These are phyloP conservation scores for Aspergillus sp. DNA, from an alignment of 2,329 filamentous ascomycete genomes.

Conservation along the genomic window DNA sequence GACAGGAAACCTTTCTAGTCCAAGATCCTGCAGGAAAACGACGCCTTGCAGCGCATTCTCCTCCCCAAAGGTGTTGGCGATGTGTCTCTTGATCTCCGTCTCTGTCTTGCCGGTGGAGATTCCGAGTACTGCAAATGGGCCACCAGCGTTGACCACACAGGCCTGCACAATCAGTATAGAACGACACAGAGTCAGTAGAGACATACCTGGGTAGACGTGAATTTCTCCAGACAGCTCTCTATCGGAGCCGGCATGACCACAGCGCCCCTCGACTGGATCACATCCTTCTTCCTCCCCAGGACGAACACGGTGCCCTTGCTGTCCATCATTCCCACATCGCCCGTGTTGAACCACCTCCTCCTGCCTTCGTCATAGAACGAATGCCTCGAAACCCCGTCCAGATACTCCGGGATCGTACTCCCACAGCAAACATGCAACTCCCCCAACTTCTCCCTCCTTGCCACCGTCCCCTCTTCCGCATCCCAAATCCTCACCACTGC, in stretches of 20 bases:
- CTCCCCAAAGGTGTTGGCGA: background rate
- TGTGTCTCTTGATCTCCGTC: background rate
- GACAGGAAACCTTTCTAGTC: background rate
- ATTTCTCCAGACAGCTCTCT: slow-evolving; percentile 1
- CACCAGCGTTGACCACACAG: background rate
- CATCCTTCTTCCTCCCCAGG: background rate
- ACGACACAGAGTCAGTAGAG: background rate
- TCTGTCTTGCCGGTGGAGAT: background rate
- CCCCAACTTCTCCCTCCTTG: background rate
- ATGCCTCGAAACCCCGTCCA: background rate
- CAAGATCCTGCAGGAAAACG: background rate
- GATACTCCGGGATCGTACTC: background rate
- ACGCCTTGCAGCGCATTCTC: background rate
- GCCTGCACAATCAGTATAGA: background rate
- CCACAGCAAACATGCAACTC: slow-evolving; percentile 1
- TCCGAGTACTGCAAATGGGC: background rate
- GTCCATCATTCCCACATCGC: slow-evolving; percentile 1
- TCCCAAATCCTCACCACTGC: background rate
- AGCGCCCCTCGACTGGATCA: background rate
- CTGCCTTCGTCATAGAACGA: background rate
- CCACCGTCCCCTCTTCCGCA: background rate
- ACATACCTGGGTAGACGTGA: background rate
- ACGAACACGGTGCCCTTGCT: background rate
- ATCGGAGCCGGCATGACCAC: background rate
- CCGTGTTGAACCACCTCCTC: background rate